phyloP scores from a whole-genome alignment of 192 early-diverging fungal species.

The Backusella circina region DNA sequence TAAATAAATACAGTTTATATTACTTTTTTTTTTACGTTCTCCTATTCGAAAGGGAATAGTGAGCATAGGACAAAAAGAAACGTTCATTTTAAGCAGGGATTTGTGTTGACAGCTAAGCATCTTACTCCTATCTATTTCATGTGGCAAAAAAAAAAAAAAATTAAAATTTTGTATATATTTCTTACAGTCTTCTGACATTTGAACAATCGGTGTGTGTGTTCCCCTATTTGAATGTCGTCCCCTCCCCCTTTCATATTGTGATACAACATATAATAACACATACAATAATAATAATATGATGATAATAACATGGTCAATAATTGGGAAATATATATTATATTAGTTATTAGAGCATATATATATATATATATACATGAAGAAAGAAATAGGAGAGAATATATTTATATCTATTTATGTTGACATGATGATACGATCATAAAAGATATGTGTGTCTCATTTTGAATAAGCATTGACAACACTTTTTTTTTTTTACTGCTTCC shows the following conservation, averaged over 20 bases:
- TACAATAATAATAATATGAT: neutral
- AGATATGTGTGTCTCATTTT: neutral
- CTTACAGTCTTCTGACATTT: neutral
- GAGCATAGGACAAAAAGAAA: neutral
- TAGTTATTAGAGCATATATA: no score
- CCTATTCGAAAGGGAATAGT: neutral
- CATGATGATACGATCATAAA: no score
- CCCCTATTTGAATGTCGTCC: neutral
- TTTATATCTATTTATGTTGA: no score
- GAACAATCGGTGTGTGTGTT: no score
- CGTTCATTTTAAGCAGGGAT: neutral
- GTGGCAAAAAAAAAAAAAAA: conserved; percentile 2
- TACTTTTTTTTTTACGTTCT: neutral
- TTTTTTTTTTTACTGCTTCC: conserved; percentile 2
- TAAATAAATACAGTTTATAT: conserved; percentile 3
- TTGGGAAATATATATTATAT: neutral
- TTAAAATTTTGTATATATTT: neutral
- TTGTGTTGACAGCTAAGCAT: neutral
- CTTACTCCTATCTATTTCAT: neutral
- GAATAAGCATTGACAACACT: neutral
- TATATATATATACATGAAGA: no score
- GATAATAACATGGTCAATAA: neutral
- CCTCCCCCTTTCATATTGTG: neutral
- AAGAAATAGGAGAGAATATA: neutral
- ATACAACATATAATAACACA: neutral